Evolutionary conservation across 2,329 filamentous ascomycete genomes (phyloP).

Genomic region (Colletotrichum orchidophilum): DNA sequence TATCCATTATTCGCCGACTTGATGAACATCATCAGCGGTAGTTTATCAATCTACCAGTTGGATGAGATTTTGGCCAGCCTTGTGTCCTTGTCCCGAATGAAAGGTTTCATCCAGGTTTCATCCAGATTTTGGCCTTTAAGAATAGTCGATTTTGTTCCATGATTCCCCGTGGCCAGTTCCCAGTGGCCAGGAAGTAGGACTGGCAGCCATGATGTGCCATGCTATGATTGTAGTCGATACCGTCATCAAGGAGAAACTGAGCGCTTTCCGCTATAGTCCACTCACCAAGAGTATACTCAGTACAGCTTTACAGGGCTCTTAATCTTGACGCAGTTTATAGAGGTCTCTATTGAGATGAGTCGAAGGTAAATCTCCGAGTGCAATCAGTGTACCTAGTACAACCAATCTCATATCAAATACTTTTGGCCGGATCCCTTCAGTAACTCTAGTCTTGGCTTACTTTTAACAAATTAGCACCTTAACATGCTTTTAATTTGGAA

Average conservation of each 20-base stretch:
- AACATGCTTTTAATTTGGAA: not conserved
- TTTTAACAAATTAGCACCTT: not conserved
- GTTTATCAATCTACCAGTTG: slow-evolving; percentile 71
- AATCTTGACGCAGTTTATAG: no score
- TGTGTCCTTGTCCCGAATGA: slow-evolving; percentile 66
- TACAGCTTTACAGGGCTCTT: no score
- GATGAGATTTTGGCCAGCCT: slow-evolving; percentile 74
- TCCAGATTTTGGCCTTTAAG: slow-evolving; percentile 68
- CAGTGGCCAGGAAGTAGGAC: slow-evolving; percentile 70
- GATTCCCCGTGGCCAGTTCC: slow-evolving; percentile 71
- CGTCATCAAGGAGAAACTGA: slow-evolving; percentile 70
- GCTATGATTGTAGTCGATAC: slow-evolving; percentile 75
- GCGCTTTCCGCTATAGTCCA: slow-evolving; percentile 74
- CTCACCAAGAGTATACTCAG: slow-evolving; percentile 41
- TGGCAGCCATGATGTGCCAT: slow-evolving; percentile 61
- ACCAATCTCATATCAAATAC: no score
- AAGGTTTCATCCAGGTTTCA: slow-evolving; percentile 72
- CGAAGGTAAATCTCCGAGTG: no score
- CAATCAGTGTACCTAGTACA: no score
- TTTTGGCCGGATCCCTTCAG: no score
- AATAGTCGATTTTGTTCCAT: slow-evolving; percentile 75
- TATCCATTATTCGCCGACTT: slow-evolving; percentile 72
- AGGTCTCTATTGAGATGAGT: no score
- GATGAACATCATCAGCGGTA: slow-evolving; percentile 78
- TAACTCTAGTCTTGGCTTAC: not conserved